These are phyloP conservation scores for Arthrobotrys sphaeroides DNA, from an alignment of 2,329 filamentous ascomycete species.

Conservation along the genomic window DNA sequence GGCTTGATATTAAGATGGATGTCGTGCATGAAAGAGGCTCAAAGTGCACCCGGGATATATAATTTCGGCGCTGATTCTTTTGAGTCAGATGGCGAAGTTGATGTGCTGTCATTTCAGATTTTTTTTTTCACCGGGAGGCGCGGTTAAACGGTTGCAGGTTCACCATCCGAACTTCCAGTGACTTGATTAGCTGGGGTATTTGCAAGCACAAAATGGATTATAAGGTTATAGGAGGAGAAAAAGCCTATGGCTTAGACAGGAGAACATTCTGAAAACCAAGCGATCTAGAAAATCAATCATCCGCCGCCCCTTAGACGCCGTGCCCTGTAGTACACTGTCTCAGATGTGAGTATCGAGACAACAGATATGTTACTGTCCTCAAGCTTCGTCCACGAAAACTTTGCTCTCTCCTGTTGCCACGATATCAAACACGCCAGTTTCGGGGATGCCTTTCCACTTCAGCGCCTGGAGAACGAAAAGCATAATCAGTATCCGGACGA, in stretches of 20 bases:
- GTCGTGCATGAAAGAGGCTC: conserved; percentile 46
- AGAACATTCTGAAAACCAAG: background rate
- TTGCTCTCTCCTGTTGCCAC: conserved; percentile 85
- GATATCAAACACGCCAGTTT: conserved; percentile 80
- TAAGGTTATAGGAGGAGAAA: background rate
- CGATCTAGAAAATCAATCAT: background rate
- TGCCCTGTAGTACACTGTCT: conserved; percentile 1
- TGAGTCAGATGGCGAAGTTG: conserved; percentile 36
- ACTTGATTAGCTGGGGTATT: background rate
- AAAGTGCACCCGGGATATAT: conserved; percentile 29
- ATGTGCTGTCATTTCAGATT: conserved; percentile 47
- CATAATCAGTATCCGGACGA: conserved; percentile 14
- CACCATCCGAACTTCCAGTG: background rate
- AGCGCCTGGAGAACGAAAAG: conserved; percentile 67
- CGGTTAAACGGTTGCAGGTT: background rate
- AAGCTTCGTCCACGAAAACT: conserved; percentile 69
- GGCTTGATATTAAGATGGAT: conserved; percentile 28
- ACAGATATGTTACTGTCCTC: background rate
- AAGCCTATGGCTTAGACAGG: background rate
- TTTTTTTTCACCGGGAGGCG: background rate
- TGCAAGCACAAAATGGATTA: background rate
- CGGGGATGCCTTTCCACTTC: conserved; percentile 71
- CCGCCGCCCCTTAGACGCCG: conserved; percentile 22
- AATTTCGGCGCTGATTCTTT: conserved; percentile 1
- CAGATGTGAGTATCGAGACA: background rate